Base-by-base conservation (phyloP, 495 filamentous ascomycete species). In the Tuber borchii region DNA sequence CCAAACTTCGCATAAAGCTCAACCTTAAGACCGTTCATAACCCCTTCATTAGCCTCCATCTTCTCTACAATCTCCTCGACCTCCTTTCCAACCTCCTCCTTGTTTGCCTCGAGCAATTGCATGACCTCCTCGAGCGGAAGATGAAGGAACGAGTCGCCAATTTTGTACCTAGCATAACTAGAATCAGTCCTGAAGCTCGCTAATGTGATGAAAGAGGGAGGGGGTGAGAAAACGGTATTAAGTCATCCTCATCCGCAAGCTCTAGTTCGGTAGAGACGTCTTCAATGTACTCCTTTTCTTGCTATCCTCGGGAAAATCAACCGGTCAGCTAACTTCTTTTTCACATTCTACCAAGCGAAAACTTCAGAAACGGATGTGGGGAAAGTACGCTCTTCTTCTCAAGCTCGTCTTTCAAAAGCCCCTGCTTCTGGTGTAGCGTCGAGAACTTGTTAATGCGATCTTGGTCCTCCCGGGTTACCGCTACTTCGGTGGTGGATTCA, bases 361-460 rank as follows among this genome's bases (percentile, higher is more conserved):
- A 44, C 17, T 46, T 48, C 37, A 39, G 44, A 43, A n/a, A 56
- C 45, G n/a, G 26, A 2, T 17, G 26, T 4, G 48, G 26, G 34
- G 22, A 40, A 78, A 73, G 31, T 83, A 97, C 95, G 83, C 91
- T 90, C 83, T 97, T 97, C 8, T 82, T 83, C 80, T 93, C 93
- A 83, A 99, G 85, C 79, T 94, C 90, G 22, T 94, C 93, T 84
- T 95, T 91, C 31, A 98, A 84, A 14, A 85, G 82, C 5, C 90
- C 85, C 84, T 97, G 92, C 42, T 92, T 90, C 83, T 96, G 93
- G 84, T 99, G 96, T 71, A 99, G 87, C 51, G 94, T 90, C 84
- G 94, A 97, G 87, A 99, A 99, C 72, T 91, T 91, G 85, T 98
- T 99, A 88, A 99, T 99, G 84, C 94, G 96, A 85, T 99, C 94